Percentiles rank a stretch among this genome's conserved stretches.
phyloP scores from a whole-genome alignment of 2,329 filamentous ascomycete genomes.

The Colletotrichum magnum region DNA sequence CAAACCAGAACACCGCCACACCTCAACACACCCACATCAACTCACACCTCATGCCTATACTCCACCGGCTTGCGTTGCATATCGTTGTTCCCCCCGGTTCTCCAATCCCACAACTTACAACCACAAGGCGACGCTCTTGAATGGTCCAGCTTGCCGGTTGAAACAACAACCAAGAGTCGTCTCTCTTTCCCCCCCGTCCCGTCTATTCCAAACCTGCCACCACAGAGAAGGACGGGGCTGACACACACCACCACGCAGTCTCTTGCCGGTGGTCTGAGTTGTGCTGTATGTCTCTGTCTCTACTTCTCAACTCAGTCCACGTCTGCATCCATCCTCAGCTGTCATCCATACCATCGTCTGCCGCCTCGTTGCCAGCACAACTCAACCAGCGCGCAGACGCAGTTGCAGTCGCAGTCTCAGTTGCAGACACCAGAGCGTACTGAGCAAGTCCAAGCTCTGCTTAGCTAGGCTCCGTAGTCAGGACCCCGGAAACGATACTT shows the following conservation, averaged over 20 bases:
- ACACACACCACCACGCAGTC: slow-evolving; percentile 7
- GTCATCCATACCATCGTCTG: slow-evolving; percentile 21
- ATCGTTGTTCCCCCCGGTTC: neutral
- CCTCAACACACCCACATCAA: neutral
- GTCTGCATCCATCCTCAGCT: slow-evolving; percentile 15
- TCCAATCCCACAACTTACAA: neutral
- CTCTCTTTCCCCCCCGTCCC: neutral
- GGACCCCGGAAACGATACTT: slow-evolving; percentile 11
- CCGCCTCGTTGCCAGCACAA: slow-evolving; percentile 7
- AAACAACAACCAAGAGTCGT: slow-evolving; percentile 1
- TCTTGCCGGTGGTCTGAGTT: neutral
- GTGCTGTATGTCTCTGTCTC: slow-evolving; percentile 1
- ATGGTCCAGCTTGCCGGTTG: slow-evolving; percentile 17
- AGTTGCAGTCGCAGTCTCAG: neutral
- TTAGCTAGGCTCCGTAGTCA: neutral
- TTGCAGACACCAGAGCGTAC: slow-evolving; percentile 3
- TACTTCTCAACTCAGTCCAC: slow-evolving; percentile 1
- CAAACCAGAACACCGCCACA: neutral
- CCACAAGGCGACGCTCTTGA: neutral
- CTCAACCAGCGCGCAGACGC: neutral
- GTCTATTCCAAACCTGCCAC: slow-evolving; percentile 1
- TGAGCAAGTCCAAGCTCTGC: slow-evolving; percentile 26
- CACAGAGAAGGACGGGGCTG: slow-evolving; percentile 19
- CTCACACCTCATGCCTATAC: neutral
- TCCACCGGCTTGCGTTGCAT: slow-evolving; percentile 8